Percentiles rank a stretch among this genome's conserved stretches.
phyloP scores from a whole-genome alignment of 768 basidiomycete genomes.

The Naganishia friedmannii region DNA sequence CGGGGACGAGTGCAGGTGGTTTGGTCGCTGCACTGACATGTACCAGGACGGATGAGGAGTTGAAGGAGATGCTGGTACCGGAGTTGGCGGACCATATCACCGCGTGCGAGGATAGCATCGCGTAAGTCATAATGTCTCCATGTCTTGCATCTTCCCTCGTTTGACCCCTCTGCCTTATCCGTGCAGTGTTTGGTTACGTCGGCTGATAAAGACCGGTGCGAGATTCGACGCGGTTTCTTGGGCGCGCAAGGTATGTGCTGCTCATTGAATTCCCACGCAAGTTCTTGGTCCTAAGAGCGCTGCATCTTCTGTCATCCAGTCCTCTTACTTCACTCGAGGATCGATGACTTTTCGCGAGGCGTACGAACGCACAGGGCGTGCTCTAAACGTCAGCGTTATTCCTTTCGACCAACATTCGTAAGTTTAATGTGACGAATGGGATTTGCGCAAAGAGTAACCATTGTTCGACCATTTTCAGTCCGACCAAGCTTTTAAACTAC shows the following conservation, averaged over 20 bases:
- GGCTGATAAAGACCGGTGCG: slow-evolving; percentile 85
- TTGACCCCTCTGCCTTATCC: slow-evolving; percentile 17
- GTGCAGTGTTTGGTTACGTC: slow-evolving; percentile 49
- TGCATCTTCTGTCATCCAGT: slow-evolving; percentile 53
- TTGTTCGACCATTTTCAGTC: slow-evolving; percentile 56
- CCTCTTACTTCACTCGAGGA: slow-evolving; percentile 84
- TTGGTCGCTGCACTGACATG: slow-evolving; percentile 68
- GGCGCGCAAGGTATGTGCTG: slow-evolving; percentile 72
- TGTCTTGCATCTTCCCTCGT: background rate
- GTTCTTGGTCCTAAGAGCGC: too few relatives aligned
- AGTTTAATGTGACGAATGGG: slow-evolving; percentile 41
- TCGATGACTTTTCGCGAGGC: slow-evolving; percentile 95
- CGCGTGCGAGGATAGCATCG: slow-evolving; percentile 63
- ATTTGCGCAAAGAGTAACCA: slow-evolving; percentile 17
- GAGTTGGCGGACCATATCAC: slow-evolving; percentile 74
- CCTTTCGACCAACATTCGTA: slow-evolving; percentile 84
- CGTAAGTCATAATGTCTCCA: slow-evolving; percentile 36
- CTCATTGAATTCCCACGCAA: too few relatives aligned
- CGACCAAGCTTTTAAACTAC: slow-evolving; percentile 92
- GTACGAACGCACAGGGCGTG: slow-evolving; percentile 84
- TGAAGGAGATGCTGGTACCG: slow-evolving; percentile 72
- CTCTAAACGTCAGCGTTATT: slow-evolving; percentile 88
- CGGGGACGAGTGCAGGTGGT: slow-evolving; percentile 91
- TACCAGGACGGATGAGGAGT: slow-evolving; percentile 82
- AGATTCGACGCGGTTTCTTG: slow-evolving; percentile 84